These are phyloP conservation scores for Musa schizocarpa DNA, from an alignment of 176 grass and related monocot species.

Conservation along the genomic window DNA sequence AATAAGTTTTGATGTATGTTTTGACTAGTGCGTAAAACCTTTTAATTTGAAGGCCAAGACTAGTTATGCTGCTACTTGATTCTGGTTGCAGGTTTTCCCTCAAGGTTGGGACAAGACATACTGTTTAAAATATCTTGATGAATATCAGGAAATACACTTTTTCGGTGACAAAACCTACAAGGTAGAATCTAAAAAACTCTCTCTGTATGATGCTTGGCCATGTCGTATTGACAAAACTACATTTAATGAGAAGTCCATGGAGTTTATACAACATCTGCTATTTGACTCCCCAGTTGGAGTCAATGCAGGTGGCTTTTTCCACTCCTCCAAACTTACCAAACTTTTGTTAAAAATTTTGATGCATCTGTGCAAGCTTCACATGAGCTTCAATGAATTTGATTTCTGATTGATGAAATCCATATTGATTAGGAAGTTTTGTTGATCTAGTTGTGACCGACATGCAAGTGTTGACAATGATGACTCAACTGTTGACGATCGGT, in stretches of 20 bases:
- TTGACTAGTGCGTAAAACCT: background rate
- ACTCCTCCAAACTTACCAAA: background rate
- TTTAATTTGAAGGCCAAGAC: background rate
- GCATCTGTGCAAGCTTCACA: background rate
- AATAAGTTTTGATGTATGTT: conserved; percentile 97
- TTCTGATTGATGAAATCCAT: background rate
- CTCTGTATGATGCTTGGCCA: background rate
- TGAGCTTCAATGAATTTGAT: background rate
- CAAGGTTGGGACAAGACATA: conserved; percentile 94
- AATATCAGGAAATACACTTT: conserved; percentile 96
- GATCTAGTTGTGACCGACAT: too few species aligned
- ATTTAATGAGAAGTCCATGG: too few species aligned
- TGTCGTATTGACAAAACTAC: background rate
- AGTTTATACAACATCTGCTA: background rate
- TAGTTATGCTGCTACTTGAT: conserved; percentile 1
- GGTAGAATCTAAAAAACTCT: conserved; percentile 27
- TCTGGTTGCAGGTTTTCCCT: conserved; percentile 56
- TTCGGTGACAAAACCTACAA: conserved; percentile 99
- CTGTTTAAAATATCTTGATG: conserved; percentile 88
- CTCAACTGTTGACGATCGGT: too few species aligned
- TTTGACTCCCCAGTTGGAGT: background rate
- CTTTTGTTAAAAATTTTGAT: background rate
- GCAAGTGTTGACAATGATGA: too few species aligned
- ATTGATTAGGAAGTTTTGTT: too few species aligned
- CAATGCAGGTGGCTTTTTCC: background rate